Conservation (phyloP, 1,284 basidiomycete species). For the Pterula multifida region DNA sequence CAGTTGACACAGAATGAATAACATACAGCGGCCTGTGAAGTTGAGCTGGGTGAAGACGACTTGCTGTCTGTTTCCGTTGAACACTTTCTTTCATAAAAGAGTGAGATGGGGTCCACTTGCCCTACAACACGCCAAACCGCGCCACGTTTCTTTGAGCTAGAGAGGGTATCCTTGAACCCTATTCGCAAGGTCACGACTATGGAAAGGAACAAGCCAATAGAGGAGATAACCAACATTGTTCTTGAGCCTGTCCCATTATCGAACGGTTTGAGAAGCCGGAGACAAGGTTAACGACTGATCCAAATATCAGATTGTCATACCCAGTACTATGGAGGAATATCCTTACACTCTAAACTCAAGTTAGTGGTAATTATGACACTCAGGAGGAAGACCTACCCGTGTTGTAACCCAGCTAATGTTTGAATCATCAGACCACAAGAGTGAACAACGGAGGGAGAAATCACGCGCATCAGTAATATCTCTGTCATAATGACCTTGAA, state of each 20-base stretch:
- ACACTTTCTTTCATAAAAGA: neutral
- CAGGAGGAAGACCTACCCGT: too few relatives aligned
- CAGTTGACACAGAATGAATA: slow-evolving; percentile 10
- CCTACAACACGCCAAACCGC: slow-evolving; percentile 50
- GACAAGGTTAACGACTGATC: slow-evolving; percentile 29
- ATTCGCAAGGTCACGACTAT: too few relatives aligned
- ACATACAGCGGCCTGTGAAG: slow-evolving; percentile 26
- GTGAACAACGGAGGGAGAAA: neutral
- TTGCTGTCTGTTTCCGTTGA: slow-evolving; percentile 30
- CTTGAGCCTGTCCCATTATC: slow-evolving; percentile 47
- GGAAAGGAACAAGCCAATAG: neutral
- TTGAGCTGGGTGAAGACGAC: slow-evolving; percentile 42
- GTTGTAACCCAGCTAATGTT: slow-evolving; percentile 40
- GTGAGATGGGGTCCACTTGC: slow-evolving; percentile 16
- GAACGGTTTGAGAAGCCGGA: slow-evolving; percentile 34
- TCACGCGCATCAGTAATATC: slow-evolving; percentile 43
- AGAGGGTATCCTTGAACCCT: slow-evolving; percentile 45
- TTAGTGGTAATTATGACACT: too few relatives aligned
- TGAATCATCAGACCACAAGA: neutral
- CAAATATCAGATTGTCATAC: neutral
- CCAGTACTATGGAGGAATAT: slow-evolving; percentile 6
- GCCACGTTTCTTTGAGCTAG: slow-evolving; percentile 33
- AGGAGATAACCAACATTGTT: slow-evolving; percentile 28
- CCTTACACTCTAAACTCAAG: slow-evolving; percentile 25
- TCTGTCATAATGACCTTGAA: slow-evolving; percentile 47